These are phyloP conservation scores for Eucalyptus marginata DNA, from an alignment of 345 rosid species.

Conservation along the genomic window DNA sequence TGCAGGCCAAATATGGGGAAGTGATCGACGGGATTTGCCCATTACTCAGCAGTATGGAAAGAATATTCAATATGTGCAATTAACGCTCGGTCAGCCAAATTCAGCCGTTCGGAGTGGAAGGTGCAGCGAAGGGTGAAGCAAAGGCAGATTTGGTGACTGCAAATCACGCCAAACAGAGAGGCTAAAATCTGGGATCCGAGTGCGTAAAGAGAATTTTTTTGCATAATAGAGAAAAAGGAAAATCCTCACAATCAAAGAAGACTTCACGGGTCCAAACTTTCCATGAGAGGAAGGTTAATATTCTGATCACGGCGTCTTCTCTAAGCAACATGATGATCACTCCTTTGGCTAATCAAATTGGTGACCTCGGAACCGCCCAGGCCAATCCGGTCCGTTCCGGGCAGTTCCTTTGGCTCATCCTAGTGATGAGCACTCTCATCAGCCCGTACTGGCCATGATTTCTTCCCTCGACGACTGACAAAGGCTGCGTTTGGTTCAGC, in stretches of 20 bases:
- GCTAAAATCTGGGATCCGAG: not conserved
- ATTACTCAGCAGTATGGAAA: not conserved
- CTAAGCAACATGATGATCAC: not conserved
- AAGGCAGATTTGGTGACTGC: not conserved
- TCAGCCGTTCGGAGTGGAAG: not conserved
- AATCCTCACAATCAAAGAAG: not conserved
- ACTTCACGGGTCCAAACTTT: not conserved
- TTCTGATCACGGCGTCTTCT: not conserved
- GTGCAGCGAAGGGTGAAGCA: not conserved
- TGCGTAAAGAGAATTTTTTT: not conserved
- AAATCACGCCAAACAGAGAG: not conserved
- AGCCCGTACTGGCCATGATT: not conserved
- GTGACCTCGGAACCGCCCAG: accelerated
- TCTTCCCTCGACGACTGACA: not conserved
- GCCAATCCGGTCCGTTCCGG: accelerated
- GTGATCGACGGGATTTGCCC: not conserved
- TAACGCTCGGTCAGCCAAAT: not conserved
- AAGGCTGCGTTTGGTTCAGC: too few relatives aligned
- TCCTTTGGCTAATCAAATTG: not conserved
- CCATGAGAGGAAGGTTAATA: not conserved
- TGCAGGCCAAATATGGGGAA: not conserved
- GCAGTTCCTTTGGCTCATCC: not conserved
- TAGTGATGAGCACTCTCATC: not conserved
- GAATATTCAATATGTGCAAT: too few relatives aligned
- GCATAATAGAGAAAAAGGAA: not conserved